These are phyloP conservation scores for Rhamnella rubrinervis DNA, from an alignment of 331 rosid species.

Conservation along the genomic window DNA sequence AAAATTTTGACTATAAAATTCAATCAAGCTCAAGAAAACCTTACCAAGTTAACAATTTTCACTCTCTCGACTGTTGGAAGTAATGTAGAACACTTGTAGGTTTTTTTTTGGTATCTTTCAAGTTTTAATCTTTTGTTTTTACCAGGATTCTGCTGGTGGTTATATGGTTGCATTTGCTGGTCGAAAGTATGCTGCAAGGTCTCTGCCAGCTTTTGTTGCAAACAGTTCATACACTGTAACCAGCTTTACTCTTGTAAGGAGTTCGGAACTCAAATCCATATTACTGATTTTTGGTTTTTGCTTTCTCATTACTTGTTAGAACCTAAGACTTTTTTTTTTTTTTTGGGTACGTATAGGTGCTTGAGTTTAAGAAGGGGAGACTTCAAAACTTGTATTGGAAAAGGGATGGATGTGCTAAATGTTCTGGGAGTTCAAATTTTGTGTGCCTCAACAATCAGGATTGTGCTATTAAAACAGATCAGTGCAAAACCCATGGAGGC, in stretches of 20 bases:
- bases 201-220: conserved; percentile 39
- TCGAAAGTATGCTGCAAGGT: conserved; percentile 50
- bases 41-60: background rate
- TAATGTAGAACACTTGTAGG: background rate
- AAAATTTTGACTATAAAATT: background rate
- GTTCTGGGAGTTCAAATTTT: conserved; percentile 26
- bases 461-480: conserved; percentile 36
- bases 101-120: background rate
- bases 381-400: conserved; percentile 51
- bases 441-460: conserved; percentile 51
- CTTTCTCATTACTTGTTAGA: background rate
- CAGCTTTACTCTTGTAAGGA: conserved; percentile 53
- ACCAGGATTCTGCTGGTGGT: conserved; percentile 36
- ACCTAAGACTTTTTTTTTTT: background rate
- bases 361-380: conserved; percentile 51
- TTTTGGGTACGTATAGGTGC: conserved; percentile 35
- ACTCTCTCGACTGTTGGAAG: no score
- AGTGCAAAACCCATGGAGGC: conserved; percentile 36
- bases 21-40: background rate
- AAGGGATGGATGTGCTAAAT: conserved; percentile 43
- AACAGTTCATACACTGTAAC: conserved; percentile 32
- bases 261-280: conserved; percentile 3
- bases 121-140: background rate
- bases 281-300: background rate
- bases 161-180: conserved; percentile 57